Conservation (phyloP, 176 grass and related monocot genomes). For the Oryza longistaminata region DNA sequence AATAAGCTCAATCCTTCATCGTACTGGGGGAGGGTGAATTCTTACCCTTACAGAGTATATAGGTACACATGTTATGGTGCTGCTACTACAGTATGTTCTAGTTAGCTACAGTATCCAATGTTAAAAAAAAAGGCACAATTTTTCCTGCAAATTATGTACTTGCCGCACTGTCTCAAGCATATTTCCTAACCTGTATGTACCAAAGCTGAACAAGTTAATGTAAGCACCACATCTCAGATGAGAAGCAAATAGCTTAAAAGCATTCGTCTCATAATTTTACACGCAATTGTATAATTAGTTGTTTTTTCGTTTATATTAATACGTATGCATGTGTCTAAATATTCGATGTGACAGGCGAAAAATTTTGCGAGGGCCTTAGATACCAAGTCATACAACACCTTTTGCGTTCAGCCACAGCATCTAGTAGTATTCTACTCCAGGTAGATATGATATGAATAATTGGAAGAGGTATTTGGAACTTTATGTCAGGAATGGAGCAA, state of each 20-base stretch:
- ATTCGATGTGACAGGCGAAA: no score
- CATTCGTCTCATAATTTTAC: no score
- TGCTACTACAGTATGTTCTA: neutral
- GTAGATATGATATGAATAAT: neutral
- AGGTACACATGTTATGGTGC: constrained; percentile 17
- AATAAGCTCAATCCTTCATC: constrained; percentile 26
- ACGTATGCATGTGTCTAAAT: no score
- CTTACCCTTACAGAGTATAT: neutral
- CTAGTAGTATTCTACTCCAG: neutral
- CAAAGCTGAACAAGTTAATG: neutral
- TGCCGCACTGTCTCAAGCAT: neutral
- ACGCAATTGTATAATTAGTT: no score
- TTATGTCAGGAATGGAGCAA: neutral
- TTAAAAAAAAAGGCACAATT: neutral
- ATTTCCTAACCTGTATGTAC: neutral
- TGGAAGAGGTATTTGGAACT: neutral
- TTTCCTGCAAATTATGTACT: neutral
- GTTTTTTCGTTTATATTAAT: no score
- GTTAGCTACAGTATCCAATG: neutral
- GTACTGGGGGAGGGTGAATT: constrained; percentile 7
- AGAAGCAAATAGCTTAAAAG: no score
- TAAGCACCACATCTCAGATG: no score
- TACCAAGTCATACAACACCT: neutral
- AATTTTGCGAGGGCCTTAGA: no score
- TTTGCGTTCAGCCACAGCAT: neutral